These are phyloP conservation scores for Verticillium longisporum DNA, from an alignment of 2,329 filamentous ascomycete genomes.

Conservation along the genomic window DNA sequence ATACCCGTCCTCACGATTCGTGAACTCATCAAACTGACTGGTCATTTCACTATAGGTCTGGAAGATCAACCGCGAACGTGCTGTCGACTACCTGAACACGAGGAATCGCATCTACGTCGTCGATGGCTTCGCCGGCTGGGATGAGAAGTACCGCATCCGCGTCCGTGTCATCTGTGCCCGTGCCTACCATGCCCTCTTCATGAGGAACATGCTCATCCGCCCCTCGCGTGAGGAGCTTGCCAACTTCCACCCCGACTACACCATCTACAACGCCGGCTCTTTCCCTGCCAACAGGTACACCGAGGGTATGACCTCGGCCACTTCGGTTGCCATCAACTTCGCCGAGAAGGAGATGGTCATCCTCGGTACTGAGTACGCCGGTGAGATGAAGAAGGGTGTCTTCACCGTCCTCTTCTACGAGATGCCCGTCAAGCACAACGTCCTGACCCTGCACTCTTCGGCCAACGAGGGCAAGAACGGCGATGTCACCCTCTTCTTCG, in stretches of 20 bases:
- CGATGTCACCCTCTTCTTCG: conserved; percentile 98
- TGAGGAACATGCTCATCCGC: conserved; percentile 99
- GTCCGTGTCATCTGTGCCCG: conserved; percentile 97
- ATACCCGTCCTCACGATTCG: background rate
- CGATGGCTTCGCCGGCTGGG: conserved; percentile 96
- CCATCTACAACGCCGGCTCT: conserved; percentile 97
- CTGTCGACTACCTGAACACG: conserved; percentile 98
- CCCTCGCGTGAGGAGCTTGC: conserved; percentile 86
- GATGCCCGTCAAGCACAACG: conserved; percentile 99
- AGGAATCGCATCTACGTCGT: conserved; percentile 98
- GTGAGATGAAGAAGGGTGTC: conserved; percentile 96
- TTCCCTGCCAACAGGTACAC: conserved; percentile 99
- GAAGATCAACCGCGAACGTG: conserved; percentile 99
- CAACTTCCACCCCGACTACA: conserved; percentile 98
- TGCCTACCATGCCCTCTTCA: conserved; percentile 99
- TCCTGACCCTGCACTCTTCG: conserved; percentile 95
- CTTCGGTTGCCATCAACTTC: conserved; percentile 98
- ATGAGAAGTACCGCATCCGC: conserved; percentile 94
- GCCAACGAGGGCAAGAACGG: conserved; percentile 93
- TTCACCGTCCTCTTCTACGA: conserved; percentile 99
- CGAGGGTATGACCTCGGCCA: conserved; percentile 96
- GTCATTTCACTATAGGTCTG: conserved; percentile 62
- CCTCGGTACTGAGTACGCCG: conserved; percentile 95
- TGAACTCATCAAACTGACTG: conserved; percentile 4
- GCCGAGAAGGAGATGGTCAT: conserved; percentile 99